Evolutionary conservation across 2,329 filamentous ascomycete species (phyloP), one percentile per base, ranked within the genome.

Genomic region (Colletotrichum musae): DNA sequence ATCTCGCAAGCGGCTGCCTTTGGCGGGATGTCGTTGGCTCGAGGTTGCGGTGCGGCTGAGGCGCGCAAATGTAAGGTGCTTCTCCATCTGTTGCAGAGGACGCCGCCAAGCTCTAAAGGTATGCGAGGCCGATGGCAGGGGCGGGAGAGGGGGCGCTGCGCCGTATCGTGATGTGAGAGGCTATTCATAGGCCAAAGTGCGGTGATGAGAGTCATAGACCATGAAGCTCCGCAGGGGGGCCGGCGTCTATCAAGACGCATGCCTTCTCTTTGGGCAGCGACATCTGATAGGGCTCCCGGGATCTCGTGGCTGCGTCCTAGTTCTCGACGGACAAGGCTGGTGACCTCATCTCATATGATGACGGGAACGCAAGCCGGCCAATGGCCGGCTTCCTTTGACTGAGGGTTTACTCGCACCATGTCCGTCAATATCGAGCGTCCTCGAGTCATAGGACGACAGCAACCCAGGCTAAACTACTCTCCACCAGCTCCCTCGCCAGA

Each of bases 11-110:
- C 32, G 41, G 47, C 51, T 43, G 28, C 41, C 45, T 32, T 32
- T 39, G n/a, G 21, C 36, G 13, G 36, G 10, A 36, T 3, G 28
- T 18, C 48, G 54, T 48, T 68, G 60, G 41, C 50, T 51, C 36
- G 24, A 18, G 24, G 56, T 58, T 28, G 60, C 47, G 56, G 32
- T 68, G 65, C 60, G 60, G 48, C 60, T 53, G 53, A 48, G 28
- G 12, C 28, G 28, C 51, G 43, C 26, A 45, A 28, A 57, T 39
- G 36, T 32, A 21, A 45, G 39, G 18, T 16, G 10, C 48, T 51
- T 28, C 36, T 32, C 39, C 54, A 48, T 51, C 41, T 45, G 21
- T 24, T 41, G 48, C 26, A 41, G 26, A 47, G 7, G 53, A 58
- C 48, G 39, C 24, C 26, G 65, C 65, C 65, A 58, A 43, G 60